A percentile compares a stretch with the other conserved stretches of the same genome.
Evolutionary conservation across 1,284 basidiomycete genomes (phyloP).

Genomic region (Athelia psychrophila): DNA sequence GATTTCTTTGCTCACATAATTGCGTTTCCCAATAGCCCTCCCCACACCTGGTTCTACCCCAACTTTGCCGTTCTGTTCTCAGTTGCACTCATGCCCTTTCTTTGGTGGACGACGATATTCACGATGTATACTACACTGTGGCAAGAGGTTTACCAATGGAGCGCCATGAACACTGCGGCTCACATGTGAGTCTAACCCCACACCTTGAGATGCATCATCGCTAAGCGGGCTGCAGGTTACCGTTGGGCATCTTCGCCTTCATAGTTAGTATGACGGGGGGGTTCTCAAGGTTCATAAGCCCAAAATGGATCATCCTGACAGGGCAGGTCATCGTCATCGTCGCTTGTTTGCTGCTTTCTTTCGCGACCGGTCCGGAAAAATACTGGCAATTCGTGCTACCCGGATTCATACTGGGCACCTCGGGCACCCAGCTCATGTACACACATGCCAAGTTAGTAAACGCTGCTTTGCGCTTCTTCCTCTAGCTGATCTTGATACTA

Average conservation of each 20-base stretch:
- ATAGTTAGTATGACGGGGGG: conserved; percentile 34
- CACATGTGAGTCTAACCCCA: conserved; percentile 36
- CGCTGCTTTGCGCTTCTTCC: not conserved
- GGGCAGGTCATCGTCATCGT: conserved; percentile 35
- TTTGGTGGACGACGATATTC: conserved; percentile 40
- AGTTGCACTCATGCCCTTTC: conserved; percentile 35
- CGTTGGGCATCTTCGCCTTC: conserved; percentile 36
- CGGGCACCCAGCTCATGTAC: conserved; percentile 31
- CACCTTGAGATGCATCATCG: not conserved
- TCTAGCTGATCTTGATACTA: not conserved
- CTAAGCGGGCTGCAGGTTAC: conserved; percentile 35
- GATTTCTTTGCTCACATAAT: not conserved
- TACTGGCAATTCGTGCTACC: conserved; percentile 50
- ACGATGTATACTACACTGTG: conserved; percentile 35
- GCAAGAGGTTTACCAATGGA: conserved; percentile 37
- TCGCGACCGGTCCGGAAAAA: conserved; percentile 29
- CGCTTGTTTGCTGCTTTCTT: conserved; percentile 40
- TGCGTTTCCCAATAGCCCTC: conserved; percentile 22
- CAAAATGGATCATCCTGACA: conserved; percentile 43
- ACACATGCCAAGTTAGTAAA: conserved; percentile 34
- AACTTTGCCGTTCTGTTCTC: conserved; percentile 39
- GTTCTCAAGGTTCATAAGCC: conserved; percentile 33
- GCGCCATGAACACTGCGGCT: conserved; percentile 32
- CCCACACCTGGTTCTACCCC: conserved; percentile 38
- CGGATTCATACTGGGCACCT: conserved; percentile 42